Evolutionary conservation across 495 filamentous ascomycete genomes (phyloP).

Genomic region (Pseudotulostoma volvatum): DNA sequence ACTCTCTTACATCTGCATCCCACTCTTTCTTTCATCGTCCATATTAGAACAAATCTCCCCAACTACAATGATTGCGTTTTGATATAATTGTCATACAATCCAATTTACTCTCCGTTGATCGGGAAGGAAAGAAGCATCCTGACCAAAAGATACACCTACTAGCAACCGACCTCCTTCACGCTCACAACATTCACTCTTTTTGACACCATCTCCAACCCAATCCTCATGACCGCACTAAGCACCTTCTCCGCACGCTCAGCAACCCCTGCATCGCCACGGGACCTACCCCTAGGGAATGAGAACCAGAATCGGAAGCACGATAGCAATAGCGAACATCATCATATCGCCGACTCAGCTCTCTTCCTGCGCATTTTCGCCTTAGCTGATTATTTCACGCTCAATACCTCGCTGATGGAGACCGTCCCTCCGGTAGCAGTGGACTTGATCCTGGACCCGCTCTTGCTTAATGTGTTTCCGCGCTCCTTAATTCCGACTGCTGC

Average conservation of each 20-base stretch:
- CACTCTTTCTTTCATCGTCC: neutral
- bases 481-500: slow-evolving; percentile 49
- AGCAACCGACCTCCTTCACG: slow-evolving; percentile 81
- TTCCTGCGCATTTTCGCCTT: slow-evolving; percentile 61
- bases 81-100: too few relatives aligned
- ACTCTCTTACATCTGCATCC: slow-evolving; percentile 1
- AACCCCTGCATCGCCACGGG: slow-evolving; percentile 8
- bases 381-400: slow-evolving; percentile 67
- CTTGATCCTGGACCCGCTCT: slow-evolving; percentile 75
- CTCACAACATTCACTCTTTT: slow-evolving; percentile 45
- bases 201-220: slow-evolving; percentile 39
- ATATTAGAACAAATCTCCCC: neutral
- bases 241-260: slow-evolving; percentile 38
- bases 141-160: too few relatives aligned
- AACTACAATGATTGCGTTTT: too few relatives aligned
- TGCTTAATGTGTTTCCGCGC: slow-evolving; percentile 53
- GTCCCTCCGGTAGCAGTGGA: slow-evolving; percentile 66
- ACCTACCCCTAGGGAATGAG: too few relatives aligned
- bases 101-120: too few relatives aligned
- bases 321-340: too few relatives aligned
- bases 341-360: slow-evolving; percentile 40
- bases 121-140: too few relatives aligned
- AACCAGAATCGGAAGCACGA: too few relatives aligned
- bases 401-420: slow-evolving; percentile 56
- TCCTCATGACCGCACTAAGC: slow-evolving; percentile 46